Base-by-base conservation (phyloP, 2,329 filamentous ascomycete genomes). In the Xylariales sp. region DNA sequence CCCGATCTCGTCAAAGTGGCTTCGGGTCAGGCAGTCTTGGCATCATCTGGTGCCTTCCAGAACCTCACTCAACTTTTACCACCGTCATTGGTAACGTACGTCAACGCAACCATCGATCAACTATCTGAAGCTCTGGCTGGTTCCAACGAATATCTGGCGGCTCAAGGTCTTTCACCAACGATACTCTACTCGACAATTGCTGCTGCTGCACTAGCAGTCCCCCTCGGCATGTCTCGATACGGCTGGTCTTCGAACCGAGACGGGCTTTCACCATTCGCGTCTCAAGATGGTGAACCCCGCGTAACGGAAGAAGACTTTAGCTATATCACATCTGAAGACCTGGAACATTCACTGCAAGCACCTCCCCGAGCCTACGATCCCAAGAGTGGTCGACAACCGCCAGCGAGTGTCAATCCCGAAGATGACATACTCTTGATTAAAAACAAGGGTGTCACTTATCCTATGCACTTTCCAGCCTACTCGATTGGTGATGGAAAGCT, bases 291-390 rank as follows among this genome's bases (percentile, higher is more conserved):
- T 31, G 63, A 73, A 8, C 76, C 80, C 22, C 73, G 80, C 49
- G 81, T 90, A 45, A 85, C 79, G 52, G 84, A 88, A 51, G 78
- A 83, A 24, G 86, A 90, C 65, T 91, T 82, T 61, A 84, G 80
- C 58, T 90, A 91, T 68, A 89, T 90, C 57, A 88, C 85, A n/a
- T 81, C 82, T 20, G 79, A 86, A 54, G 85, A 90, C 54, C 62
- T 89, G 28, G 71, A 78, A 46, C 62, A 68, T 25, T 58, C 49
- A 60, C 61, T 56, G 57, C 56, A 46, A 58, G 50, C 46, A 54
- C 62, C 54, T 49, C 52, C 52, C 39, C 58, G 55, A 59, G 54
- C 62, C n/a, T 70, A 73, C 47, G 66, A 70, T 43, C 61, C 67
- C 20, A 61, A 51, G 16, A 45, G 35, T 25, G 64, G 58, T 14